A percentile compares a stretch with the other conserved stretches of the same genome.
These are phyloP conservation scores for Telopea speciosissima DNA, from an alignment of 177 flowering plant genomes.

Conservation along the genomic window DNA sequence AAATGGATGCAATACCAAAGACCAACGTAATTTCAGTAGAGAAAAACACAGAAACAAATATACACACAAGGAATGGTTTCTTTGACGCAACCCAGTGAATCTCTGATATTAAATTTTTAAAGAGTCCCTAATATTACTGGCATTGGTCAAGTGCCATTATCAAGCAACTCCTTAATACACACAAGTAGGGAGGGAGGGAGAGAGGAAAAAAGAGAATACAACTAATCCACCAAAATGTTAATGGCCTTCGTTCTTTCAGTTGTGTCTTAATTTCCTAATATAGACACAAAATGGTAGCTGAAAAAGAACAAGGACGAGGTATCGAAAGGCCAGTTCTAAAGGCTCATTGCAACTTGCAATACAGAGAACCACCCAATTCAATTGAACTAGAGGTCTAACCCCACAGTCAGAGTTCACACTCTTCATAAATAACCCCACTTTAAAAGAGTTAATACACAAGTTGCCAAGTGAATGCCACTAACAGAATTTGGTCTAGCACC, in stretches of 20 bases:
- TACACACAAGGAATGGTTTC: neutral
- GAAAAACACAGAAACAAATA: neutral
- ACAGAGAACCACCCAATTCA: too few species aligned
- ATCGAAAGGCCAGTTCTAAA: too few species aligned
- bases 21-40: neutral
- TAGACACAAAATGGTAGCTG: too few species aligned
- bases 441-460: too few species aligned
- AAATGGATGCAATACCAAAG: neutral
- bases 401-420: too few species aligned
- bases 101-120: neutral
- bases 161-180: neutral
- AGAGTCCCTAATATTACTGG: neutral
- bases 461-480: too few species aligned
- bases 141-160: too few species aligned
- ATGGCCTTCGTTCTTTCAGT: neutral
- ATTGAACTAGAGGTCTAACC: too few species aligned
- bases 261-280: neutral
- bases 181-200: neutral
- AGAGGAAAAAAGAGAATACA: neutral
- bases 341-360: too few species aligned
- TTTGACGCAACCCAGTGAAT: neutral
- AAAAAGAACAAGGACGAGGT: too few species aligned
- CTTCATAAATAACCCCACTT: too few species aligned
- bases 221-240: neutral
- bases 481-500: neutral